phyloP scores from a whole-genome alignment of 345 rosid species.

The Laguncularia racemosa region DNA sequence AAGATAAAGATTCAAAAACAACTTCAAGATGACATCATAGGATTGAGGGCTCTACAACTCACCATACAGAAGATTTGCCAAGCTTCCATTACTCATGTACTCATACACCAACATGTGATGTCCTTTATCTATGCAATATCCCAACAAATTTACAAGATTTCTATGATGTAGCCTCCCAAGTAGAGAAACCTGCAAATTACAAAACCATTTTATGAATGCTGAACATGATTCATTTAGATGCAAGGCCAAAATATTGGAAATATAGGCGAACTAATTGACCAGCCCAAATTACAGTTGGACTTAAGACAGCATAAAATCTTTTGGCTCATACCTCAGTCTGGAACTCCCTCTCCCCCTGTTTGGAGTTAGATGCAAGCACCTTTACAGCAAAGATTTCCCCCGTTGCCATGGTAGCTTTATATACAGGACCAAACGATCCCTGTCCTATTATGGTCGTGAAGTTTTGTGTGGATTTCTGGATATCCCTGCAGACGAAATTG shows the following conservation, averaged over 20 bases:
- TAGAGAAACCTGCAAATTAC: constrained; percentile 55
- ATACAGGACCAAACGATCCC: constrained; percentile 96
- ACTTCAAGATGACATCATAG: no score
- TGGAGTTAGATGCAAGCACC: constrained; percentile 86
- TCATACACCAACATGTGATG: constrained; percentile 72
- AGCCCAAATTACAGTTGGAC: no score
- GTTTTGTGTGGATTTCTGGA: constrained; percentile 86
- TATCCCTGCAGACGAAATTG: constrained; percentile 47
- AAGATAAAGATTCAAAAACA: no score
- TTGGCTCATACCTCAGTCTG: constrained; percentile 67
- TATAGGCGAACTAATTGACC: no score
- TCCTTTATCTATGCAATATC: constrained; percentile 85
- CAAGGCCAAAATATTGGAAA: no score
- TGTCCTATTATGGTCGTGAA: constrained; percentile 77
- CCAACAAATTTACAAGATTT: constrained; percentile 88
- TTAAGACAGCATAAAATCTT: neutral
- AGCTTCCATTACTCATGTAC: constrained; percentile 97
- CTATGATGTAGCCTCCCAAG: constrained; percentile 95
- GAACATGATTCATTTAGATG: neutral
- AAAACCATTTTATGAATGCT: neutral
- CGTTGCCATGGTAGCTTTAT: constrained; percentile 61
- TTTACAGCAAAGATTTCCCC: constrained; percentile 76
- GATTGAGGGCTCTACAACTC: constrained; percentile 15
- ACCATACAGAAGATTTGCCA: constrained; percentile 73
- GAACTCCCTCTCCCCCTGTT: constrained; percentile 90